Percentiles rank a stretch among this genome's conserved stretches.
These are phyloP conservation scores for Diaporthe citri DNA, from an alignment of 2,329 filamentous ascomycete genomes.

Conservation along the genomic window DNA sequence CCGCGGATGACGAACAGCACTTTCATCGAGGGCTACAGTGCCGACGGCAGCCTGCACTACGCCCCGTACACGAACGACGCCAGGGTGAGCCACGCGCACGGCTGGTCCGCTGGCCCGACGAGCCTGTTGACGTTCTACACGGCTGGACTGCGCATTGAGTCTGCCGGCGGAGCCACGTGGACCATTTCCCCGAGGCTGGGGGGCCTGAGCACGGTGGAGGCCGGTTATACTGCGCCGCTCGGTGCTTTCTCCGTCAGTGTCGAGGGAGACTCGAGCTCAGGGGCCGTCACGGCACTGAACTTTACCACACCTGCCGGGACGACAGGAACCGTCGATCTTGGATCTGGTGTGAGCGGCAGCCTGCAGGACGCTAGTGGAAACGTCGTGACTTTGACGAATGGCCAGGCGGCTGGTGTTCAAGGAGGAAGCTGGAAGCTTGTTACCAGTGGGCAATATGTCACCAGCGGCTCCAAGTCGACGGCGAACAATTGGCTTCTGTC, in stretches of 20 bases:
- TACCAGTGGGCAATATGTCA: not conserved
- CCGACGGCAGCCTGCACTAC: slow-evolving; percentile 60
- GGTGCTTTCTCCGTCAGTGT: slow-evolving; percentile 31
- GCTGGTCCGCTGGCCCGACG: slow-evolving; percentile 53
- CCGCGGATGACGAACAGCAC: slow-evolving; percentile 65
- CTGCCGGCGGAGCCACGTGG: slow-evolving; percentile 53
- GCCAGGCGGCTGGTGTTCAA: slow-evolving; percentile 12
- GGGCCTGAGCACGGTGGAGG: slow-evolving; percentile 47
- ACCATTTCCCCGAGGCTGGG: slow-evolving; percentile 54
- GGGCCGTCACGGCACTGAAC: slow-evolving; percentile 33
- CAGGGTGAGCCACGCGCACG: slow-evolving; percentile 50
- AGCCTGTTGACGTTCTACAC: slow-evolving; percentile 53
- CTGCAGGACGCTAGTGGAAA: slow-evolving; percentile 4
- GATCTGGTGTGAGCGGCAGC: slow-evolving; percentile 11
- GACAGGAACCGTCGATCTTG: slow-evolving; percentile 34
- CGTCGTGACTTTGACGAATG: slow-evolving; percentile 19
- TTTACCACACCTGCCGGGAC: slow-evolving; percentile 34
- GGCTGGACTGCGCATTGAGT: slow-evolving; percentile 56
- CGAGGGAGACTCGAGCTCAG: slow-evolving; percentile 21
- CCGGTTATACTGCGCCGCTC: slow-evolving; percentile 29
- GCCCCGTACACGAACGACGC: slow-evolving; percentile 61
- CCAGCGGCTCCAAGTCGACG: not conserved
- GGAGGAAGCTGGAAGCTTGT: slow-evolving; percentile 35
- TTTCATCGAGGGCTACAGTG: slow-evolving; percentile 64
- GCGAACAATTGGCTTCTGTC: not conserved